Conservation (phyloP, 2,329 filamentous ascomycete genomes). For the Phyllachora maydis region DNA sequence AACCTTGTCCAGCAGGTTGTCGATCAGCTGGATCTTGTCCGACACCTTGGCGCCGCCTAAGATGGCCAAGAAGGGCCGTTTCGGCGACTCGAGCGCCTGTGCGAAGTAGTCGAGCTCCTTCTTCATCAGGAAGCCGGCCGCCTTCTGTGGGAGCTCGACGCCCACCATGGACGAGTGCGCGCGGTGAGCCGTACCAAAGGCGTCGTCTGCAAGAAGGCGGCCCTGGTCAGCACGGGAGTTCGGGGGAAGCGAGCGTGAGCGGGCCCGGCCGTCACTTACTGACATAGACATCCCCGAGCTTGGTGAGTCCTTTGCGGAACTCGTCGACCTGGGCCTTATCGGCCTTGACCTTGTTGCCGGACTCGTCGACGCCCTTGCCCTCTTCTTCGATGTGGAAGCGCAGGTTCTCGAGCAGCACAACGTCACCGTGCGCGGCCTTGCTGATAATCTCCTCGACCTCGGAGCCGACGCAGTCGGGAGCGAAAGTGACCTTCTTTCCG, state of each 20-base stretch:
- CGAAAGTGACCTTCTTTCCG: constrained; percentile 67
- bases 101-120: constrained; percentile 99
- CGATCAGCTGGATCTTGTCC: constrained; percentile 98
- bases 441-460: constrained; percentile 82
- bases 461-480: constrained; percentile 73
- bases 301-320: constrained; percentile 90
- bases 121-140: constrained; percentile 97
- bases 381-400: constrained; percentile 98
- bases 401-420: constrained; percentile 91
- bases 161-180: constrained; percentile 99
- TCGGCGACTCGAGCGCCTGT: constrained; percentile 78
- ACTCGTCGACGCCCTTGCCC: constrained; percentile 80
- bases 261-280: constrained; percentile 36
- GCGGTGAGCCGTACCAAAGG: constrained; percentile 95
- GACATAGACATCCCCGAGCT: constrained; percentile 87
- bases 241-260: too few species aligned
- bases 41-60: constrained; percentile 96
- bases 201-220: constrained; percentile 46
- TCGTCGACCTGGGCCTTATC: constrained; percentile 81
- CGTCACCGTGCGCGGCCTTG: constrained; percentile 58
- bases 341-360: constrained; percentile 95
- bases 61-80: constrained; percentile 95
- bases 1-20: constrained; percentile 97
- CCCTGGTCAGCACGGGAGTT: too few species aligned
- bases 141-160: constrained; percentile 86